Evolutionary conservation across 345 rosid genomes (phyloP).

Genomic region (Viola odorata): DNA sequence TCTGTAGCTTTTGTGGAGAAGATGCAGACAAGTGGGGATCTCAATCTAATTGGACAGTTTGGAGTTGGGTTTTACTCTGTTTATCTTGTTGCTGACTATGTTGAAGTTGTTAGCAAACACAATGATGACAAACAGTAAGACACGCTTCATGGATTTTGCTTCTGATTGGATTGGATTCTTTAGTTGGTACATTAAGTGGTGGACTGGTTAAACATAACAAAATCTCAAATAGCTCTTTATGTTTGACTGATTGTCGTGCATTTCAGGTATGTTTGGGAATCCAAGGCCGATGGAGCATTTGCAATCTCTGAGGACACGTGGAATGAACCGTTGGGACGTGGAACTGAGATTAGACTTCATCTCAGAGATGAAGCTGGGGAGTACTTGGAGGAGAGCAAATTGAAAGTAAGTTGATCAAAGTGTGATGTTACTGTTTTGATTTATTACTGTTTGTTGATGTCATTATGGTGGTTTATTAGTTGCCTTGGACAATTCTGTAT

Average conservation of each 20-base stretch:
- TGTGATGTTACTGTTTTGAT: too few species aligned
- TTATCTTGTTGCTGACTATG: constrained; percentile 93
- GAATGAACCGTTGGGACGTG: constrained; percentile 96
- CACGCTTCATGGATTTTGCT: not conserved
- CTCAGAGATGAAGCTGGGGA: constrained; percentile 97
- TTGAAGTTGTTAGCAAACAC: constrained; percentile 94
- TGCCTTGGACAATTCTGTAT: too few species aligned
- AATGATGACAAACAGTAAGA: constrained; percentile 91
- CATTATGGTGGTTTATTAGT: too few species aligned
- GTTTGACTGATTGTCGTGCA: not conserved
- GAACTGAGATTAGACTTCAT: constrained; percentile 93
- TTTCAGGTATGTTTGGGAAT: constrained; percentile 91
- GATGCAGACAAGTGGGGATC: constrained; percentile 92
- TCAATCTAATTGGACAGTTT: constrained; percentile 96
- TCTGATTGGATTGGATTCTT: not conserved
- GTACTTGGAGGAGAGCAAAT: constrained; percentile 84
- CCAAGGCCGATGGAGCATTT: constrained; percentile 97
- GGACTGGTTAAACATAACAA: too few species aligned
- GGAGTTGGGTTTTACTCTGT: constrained; percentile 99
- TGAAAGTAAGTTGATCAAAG: constrained; percentile 55
- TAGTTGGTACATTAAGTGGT: too few species aligned
- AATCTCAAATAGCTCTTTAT: too few species aligned
- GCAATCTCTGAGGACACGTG: constrained; percentile 96
- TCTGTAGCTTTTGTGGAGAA: constrained; percentile 91
- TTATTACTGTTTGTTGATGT: too few species aligned